Conservation (phyloP, 371 early-diverging fungal genomes). For the Mortierella polycephala region DNA sequence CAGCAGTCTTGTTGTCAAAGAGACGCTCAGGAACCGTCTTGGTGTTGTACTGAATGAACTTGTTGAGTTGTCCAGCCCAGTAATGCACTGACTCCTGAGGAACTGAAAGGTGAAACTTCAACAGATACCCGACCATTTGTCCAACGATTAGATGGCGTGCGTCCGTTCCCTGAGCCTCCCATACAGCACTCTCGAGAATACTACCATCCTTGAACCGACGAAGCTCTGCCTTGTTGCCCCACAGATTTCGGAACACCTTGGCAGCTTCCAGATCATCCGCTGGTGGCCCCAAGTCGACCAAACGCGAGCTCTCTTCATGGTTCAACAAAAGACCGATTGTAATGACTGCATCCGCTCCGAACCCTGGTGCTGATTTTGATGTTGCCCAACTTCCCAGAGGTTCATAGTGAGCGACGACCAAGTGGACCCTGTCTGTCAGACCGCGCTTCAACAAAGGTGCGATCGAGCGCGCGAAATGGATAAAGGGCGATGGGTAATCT, state of each 20-base stretch:
- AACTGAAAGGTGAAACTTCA: slow-evolving; percentile 75
- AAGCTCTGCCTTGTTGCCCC: slow-evolving; percentile 87
- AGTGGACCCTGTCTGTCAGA: slow-evolving; percentile 73
- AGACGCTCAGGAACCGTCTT: slow-evolving; percentile 61
- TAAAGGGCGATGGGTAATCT: slow-evolving; percentile 67
- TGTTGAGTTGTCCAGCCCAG: slow-evolving; percentile 78
- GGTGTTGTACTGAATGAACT: slow-evolving; percentile 61
- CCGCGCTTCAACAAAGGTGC: slow-evolving; percentile 68
- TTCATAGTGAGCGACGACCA: slow-evolving; percentile 64
- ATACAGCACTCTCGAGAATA: slow-evolving; percentile 86
- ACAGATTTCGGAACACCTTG: slow-evolving; percentile 80
- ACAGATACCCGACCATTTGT: slow-evolving; percentile 80
- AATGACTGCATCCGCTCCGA: slow-evolving; percentile 31
- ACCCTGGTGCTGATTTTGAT: slow-evolving; percentile 28
- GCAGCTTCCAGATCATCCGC: slow-evolving; percentile 70
- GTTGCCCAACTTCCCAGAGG: slow-evolving; percentile 57
- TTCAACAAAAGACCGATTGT: slow-evolving; percentile 80
- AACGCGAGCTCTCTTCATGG: slow-evolving; percentile 68
- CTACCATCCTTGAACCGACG: slow-evolving; percentile 92
- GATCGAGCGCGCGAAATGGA: slow-evolving; percentile 61
- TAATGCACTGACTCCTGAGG: slow-evolving; percentile 62
- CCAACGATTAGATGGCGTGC: slow-evolving; percentile 81
- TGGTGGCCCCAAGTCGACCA: slow-evolving; percentile 86
- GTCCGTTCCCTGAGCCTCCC: slow-evolving; percentile 75
- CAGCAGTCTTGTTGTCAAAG: slow-evolving; percentile 60